A percentile compares a stretch with the other conserved stretches of the same genome.
These are phyloP conservation scores for Phylloporus arenicola DNA, from an alignment of 768 basidiomycete species.

Conservation along the genomic window DNA sequence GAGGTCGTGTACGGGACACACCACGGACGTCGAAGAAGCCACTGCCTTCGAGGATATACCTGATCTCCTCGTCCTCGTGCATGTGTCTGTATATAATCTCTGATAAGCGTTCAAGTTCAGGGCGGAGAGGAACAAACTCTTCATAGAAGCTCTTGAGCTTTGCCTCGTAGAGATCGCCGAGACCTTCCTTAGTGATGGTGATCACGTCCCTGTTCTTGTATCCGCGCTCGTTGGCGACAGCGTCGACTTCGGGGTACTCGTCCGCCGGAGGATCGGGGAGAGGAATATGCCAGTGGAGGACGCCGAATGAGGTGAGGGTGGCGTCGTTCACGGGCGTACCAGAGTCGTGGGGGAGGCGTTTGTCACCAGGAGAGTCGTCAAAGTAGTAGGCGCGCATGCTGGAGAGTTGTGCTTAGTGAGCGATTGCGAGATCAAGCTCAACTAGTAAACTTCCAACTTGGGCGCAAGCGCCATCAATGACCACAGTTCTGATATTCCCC, in stretches of 20 bases:
- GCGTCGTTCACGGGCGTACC: constrained; percentile 47
- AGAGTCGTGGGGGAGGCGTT: constrained; percentile 74
- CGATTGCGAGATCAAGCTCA: too few relatives aligned
- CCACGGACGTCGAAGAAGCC: constrained; percentile 93
- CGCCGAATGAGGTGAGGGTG: constrained; percentile 51
- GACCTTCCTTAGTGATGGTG: constrained; percentile 67
- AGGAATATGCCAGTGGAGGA: constrained; percentile 65
- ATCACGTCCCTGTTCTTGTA: constrained; percentile 86
- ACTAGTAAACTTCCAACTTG: too few relatives aligned
- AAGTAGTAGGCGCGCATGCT: constrained; percentile 72
- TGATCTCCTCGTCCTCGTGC: constrained; percentile 95
- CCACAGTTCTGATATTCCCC: neutral
- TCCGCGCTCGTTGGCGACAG: constrained; percentile 56
- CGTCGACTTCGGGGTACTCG: constrained; percentile 50
- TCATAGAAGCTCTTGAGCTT: constrained; percentile 82
- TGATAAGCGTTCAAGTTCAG: neutral
- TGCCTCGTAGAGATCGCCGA: constrained; percentile 78
- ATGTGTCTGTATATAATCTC: constrained; percentile 55
- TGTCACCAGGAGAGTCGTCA: constrained; percentile 74
- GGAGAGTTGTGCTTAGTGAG: too few relatives aligned
- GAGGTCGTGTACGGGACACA: constrained; percentile 30
- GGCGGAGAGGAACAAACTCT: constrained; percentile 47
- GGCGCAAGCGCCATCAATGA: neutral
- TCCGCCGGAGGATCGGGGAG: constrained; percentile 37
- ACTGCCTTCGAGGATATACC: constrained; percentile 80